Conservation (phyloP, 1,284 basidiomycete genomes). For the Spongispora temasekensis region DNA sequence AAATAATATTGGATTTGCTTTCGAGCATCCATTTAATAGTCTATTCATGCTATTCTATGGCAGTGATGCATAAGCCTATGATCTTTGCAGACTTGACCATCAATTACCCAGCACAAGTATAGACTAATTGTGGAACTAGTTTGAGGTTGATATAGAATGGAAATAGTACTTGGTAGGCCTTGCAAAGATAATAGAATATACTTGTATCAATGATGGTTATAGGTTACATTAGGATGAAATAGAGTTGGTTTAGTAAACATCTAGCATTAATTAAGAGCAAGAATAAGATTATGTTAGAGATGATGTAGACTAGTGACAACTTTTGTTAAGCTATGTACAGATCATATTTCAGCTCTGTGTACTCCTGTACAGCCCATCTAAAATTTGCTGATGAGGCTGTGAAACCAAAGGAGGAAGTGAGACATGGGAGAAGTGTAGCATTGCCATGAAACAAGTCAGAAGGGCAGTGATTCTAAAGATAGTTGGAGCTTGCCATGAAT, state of each 20-base stretch:
- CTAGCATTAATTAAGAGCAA: too few relatives aligned
- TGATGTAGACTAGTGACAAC: background rate
- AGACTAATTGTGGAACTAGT: background rate
- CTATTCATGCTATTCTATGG: background rate
- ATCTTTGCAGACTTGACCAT: background rate
- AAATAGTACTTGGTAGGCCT: background rate
- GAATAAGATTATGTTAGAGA: too few relatives aligned
- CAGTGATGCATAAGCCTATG: background rate
- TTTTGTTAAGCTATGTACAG: background rate
- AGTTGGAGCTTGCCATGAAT: too few relatives aligned
- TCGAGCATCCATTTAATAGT: background rate
- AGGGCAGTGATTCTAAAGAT: too few relatives aligned
- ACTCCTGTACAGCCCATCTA: background rate
- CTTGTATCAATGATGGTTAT: background rate
- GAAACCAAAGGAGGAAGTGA: too few relatives aligned
- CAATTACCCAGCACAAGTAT: background rate
- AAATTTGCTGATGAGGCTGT: background rate
- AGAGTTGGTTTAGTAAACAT: too few relatives aligned
- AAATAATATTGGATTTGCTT: background rate
- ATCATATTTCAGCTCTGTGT: background rate
- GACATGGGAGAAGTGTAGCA: too few relatives aligned
- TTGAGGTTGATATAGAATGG: background rate
- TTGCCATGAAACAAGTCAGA: too few relatives aligned
- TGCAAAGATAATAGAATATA: background rate
- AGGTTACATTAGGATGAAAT: background rate